Base-by-base conservation (phyloP, 192 early-diverging fungal genomes). In the Mortierella hygrophila region DNA sequence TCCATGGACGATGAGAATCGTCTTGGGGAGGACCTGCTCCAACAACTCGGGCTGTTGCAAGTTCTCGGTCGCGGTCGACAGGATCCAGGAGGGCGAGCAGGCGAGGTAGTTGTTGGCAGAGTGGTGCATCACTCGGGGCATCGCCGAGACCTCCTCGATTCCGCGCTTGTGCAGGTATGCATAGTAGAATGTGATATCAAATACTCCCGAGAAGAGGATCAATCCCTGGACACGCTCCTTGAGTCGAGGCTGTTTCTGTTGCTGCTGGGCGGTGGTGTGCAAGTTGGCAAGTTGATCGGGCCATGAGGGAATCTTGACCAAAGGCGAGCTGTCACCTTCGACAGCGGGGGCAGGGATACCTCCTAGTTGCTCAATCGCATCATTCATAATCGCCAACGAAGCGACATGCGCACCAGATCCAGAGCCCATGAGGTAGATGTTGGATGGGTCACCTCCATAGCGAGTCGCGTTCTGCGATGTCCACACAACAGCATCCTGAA, bases 91-190 rank as follows among this genome's bases (percentile, higher is more conserved):
- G 13, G 84, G 84, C 13, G 84, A 86, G 52, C 84, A 86, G 55
- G 76, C 84, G 7, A 86, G 70, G 72, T 81, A 86, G 79, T 86
- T 86, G 68, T 78, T 86, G 75, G 84, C 79, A 21, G 84, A 86
- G 7, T 70, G 84, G 37, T 86, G 84, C 84, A 86, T 86, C 11
- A 81, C 84, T 21, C 84, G 74, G 9, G 84, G 84, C 84, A 86
- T 86, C 21, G 84, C 84, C 54, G 84, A 86, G 41, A 86, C 84
- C 35, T 86, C 84, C n/a, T 86, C 84, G 16, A 86, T 87, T 42
- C 89, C 89, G 63, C 79, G 82, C 55, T 90, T 78, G 82, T 88
- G 83, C 63, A 90, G 78, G 74, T 90, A 90, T 10, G 86, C 89
- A 63, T 88, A 88, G 80, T 90, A 85, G 79, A 85, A 88, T 6